Evolutionary conservation across 129 eudicot species (phyloP).

Genomic region (Kitagawia praeruptora): DNA sequence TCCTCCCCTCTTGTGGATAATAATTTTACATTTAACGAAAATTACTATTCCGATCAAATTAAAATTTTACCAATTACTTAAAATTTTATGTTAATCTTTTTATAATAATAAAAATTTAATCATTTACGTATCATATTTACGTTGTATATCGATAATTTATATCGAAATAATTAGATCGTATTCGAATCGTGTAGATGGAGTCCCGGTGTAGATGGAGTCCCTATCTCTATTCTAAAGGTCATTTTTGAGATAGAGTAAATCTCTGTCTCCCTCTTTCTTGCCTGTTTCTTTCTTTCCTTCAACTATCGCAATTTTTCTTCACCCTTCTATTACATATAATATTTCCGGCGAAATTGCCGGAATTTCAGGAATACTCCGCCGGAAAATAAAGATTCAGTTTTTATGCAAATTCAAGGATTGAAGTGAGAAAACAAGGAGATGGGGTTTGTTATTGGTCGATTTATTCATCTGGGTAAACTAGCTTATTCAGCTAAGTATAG

Average conservation of each 20-base stretch:
- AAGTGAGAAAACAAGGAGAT: not conserved
- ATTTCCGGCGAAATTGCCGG: not conserved
- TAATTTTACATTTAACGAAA: too few species aligned
- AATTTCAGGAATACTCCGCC: not conserved
- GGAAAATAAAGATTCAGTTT: not conserved
- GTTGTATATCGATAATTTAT: too few species aligned
- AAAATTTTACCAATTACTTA: too few species aligned
- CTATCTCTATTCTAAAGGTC: conserved; percentile 14
- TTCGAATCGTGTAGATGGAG: conserved; percentile 9
- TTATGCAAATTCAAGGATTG: not conserved
- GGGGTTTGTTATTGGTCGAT: not conserved
- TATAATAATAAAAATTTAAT: too few species aligned
- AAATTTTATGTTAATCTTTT: too few species aligned
- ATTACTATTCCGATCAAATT: too few species aligned
- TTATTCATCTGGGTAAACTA: conserved; percentile 25
- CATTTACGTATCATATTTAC: too few species aligned
- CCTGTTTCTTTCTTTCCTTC: not conserved
- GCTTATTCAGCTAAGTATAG: conserved; percentile 11
- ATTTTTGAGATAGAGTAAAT: conserved; percentile 11
- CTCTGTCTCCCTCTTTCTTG: not conserved
- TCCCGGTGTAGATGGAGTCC: not conserved
- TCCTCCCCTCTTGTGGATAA: conserved; percentile 17
- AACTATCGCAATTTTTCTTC: not conserved
- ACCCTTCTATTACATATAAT: not conserved
- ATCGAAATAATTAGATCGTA: conserved; percentile 7